These are phyloP conservation scores for Anthracocystis panici-leucophaei DNA, from an alignment of 1,284 basidiomycete genomes.

Conservation along the genomic window DNA sequence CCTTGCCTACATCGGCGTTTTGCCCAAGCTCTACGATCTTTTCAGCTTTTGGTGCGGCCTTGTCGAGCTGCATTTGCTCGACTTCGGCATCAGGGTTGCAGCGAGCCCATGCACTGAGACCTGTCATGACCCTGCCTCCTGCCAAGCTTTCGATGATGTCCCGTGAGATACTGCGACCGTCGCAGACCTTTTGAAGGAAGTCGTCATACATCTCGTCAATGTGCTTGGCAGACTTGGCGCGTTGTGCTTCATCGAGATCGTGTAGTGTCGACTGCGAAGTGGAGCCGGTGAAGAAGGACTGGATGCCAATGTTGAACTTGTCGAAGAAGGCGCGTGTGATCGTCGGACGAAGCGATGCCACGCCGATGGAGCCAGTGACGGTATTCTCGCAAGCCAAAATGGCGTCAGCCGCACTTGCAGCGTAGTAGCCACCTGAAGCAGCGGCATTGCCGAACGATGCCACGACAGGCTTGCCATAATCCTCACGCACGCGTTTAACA, in stretches of 20 bases:
- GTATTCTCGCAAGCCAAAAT: slow-evolving; percentile 70
- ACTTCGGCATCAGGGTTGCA: slow-evolving; percentile 53
- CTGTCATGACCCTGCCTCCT: slow-evolving; percentile 71
- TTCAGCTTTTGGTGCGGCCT: slow-evolving; percentile 16
- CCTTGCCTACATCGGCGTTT: slow-evolving; percentile 33
- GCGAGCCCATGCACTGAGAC: slow-evolving; percentile 69
- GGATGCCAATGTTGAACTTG: slow-evolving; percentile 69
- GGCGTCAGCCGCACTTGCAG: slow-evolving; percentile 64
- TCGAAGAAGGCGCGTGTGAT: slow-evolving; percentile 71
- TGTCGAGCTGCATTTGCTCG: slow-evolving; percentile 22
- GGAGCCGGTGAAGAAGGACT: slow-evolving; percentile 70
- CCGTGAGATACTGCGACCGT: slow-evolving; percentile 68
- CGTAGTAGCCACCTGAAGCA: slow-evolving; percentile 71
- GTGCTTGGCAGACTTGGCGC: slow-evolving; percentile 63
- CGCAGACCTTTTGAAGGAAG: slow-evolving; percentile 67
- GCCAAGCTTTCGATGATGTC: slow-evolving; percentile 70
- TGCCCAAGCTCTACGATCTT: slow-evolving; percentile 29
- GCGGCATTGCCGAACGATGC: slow-evolving; percentile 71
- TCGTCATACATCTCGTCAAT: slow-evolving; percentile 70
- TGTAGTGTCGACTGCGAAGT: slow-evolving; percentile 67
- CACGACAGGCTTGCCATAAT: slow-evolving; percentile 70
- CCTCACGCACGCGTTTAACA: slow-evolving; percentile 66
- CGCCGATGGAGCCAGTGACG: slow-evolving; percentile 71
- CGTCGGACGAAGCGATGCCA: slow-evolving; percentile 71
- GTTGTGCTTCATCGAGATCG: slow-evolving; percentile 64